phyloP scores from a whole-genome alignment of 139 green algal species.

The Picochlorum costavermella region DNA sequence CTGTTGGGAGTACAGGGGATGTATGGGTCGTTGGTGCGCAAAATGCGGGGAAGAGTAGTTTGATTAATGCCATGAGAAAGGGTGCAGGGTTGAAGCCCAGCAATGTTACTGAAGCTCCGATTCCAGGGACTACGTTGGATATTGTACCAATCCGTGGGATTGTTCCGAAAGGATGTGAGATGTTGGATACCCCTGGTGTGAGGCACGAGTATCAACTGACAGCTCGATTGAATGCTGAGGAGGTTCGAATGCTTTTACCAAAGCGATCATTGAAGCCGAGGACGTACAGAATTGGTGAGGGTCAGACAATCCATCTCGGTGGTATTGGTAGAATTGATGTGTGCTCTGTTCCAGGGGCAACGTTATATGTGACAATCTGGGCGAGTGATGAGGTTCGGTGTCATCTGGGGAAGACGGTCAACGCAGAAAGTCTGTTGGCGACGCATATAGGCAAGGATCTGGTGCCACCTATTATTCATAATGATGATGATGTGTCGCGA shows the following conservation, averaged over 20 bases:
- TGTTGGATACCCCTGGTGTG: conserved; percentile 95
- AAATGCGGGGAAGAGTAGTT: conserved; percentile 87
- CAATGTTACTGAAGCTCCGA: conserved; percentile 66
- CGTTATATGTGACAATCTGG: conserved; percentile 91
- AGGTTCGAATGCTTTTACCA: conserved; percentile 69
- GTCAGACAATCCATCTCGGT: conserved; percentile 70
- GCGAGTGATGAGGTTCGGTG: conserved; percentile 55
- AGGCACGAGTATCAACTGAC: conserved; percentile 80
- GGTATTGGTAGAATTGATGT: conserved; percentile 88
- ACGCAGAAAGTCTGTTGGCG: conserved; percentile 51
- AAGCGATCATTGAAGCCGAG: conserved; percentile 60
- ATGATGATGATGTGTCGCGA: neutral
- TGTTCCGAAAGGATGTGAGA: conserved; percentile 55
- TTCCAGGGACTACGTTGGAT: conserved; percentile 91
- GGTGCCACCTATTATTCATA: conserved; percentile 41
- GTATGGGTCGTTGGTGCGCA: conserved; percentile 86
- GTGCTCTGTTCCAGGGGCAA: conserved; percentile 43
- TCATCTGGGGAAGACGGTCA: conserved; percentile 80
- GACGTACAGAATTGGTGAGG: conserved; percentile 72
- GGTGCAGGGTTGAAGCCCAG: conserved; percentile 33
- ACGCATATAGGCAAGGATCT: conserved; percentile 56
- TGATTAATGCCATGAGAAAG: conserved; percentile 87
- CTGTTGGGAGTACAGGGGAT: conserved; percentile 61
- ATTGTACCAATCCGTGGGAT: conserved; percentile 71
- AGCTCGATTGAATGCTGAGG: conserved; percentile 51